phyloP scores from a whole-genome alignment of 257 asterid species.

The Plectranthus barbatus region DNA sequence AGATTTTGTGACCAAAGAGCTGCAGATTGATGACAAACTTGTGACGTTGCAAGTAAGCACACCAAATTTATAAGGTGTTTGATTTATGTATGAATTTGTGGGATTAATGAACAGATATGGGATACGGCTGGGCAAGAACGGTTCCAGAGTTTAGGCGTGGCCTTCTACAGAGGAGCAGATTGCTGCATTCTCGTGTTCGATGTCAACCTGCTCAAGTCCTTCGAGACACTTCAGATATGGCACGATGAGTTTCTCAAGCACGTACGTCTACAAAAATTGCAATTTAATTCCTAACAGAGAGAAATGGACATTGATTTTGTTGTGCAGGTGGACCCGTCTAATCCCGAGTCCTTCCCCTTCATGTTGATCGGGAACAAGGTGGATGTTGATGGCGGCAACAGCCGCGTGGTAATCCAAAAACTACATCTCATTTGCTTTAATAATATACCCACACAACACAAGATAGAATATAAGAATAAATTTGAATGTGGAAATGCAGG shows the following conservation, averaged over 20 bases:
- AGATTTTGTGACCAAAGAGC: constrained; percentile 75
- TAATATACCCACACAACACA: too few relatives aligned
- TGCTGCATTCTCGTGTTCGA: constrained; percentile 81
- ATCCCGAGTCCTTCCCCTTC: constrained; percentile 69
- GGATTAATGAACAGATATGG: constrained; percentile 94
- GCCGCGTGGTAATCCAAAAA: constrained; percentile 49
- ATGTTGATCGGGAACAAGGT: constrained; percentile 83
- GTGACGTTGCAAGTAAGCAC: constrained; percentile 72
- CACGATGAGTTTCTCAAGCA: constrained; percentile 70
- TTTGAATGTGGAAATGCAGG: constrained; percentile 20
- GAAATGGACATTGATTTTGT: not conserved
- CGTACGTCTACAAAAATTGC: constrained; percentile 12
- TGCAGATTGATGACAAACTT: constrained; percentile 47
- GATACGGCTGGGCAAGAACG: constrained; percentile 95
- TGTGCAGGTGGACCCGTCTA: constrained; percentile 47
- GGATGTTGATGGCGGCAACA: constrained; percentile 60
- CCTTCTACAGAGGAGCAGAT: constrained; percentile 92
- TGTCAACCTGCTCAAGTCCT: constrained; percentile 62
- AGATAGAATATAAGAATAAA: too few relatives aligned
- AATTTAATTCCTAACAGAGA: too few relatives aligned
- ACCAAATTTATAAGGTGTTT: not conserved
- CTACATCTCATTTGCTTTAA: too few relatives aligned
- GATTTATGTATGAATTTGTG: too few relatives aligned
- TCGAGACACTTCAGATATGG: constrained; percentile 81
- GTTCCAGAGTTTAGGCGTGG: constrained; percentile 75